Base-by-base conservation (phyloP, 495 filamentous ascomycete genomes). In the Lindgomyces ingoldianus region DNA sequence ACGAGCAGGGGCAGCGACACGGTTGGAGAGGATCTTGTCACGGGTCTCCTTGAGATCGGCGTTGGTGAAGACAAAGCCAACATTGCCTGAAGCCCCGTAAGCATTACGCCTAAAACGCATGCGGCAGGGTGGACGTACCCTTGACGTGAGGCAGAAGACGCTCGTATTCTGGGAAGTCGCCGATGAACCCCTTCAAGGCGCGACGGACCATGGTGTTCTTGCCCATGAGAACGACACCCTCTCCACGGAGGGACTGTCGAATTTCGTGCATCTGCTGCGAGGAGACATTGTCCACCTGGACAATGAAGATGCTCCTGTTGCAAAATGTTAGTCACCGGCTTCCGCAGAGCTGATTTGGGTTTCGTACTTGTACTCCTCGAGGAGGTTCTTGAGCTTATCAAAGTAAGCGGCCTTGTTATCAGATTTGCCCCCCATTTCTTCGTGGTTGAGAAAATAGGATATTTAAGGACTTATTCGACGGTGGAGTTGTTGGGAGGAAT, bases 241-340 rank as follows among this genome's bases (percentile, higher is more conserved):
- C 81, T 41, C 89, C 88, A 79, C 97, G 86, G 73, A 68, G 65
- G 24, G 58, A 80, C 72, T 86, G 81, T 80, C 94, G 89, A 78
- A 98, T 98, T 85, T 99, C 94, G 89, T 99, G 94, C 94, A 99
- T 99, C 87, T 99, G 94, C 87, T 99, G 94, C 58, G 94, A 99
- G 78, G 87, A 89, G 80, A 90, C 80, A 81, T 71, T 81, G 76
- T 74, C 72, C 69, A 78, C 73, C 73, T 85, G 84, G 77, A 96
- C 93, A 76, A 99, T 92, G 90, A 99, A 99, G 83, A 97, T 88
- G 70, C 87, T 90, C 77, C 33, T 39, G 33, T 39, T 39, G 33
- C 33, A 6, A 39, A 14, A 6, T 39, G 33, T 39, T 14, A 39
- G 33, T 39, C 33, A 6, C 33, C 14, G 6, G n/a, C n/a, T n/a